phyloP scores from a whole-genome alignment of 2,329 filamentous ascomycete genomes.

The Calonectria naviculata region DNA sequence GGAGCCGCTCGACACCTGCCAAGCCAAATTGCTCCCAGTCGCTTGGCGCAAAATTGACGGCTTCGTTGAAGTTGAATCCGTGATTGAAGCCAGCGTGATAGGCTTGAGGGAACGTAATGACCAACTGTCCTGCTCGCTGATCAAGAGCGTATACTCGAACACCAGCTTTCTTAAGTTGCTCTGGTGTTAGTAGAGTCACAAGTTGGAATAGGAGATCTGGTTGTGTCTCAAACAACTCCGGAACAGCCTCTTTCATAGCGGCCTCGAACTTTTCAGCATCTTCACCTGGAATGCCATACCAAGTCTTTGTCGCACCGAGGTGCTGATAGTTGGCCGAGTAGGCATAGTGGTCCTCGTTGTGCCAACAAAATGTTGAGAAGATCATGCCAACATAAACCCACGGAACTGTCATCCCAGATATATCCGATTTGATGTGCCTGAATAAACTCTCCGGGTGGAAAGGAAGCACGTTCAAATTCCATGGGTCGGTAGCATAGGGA shows the following conservation, averaged over 20 bases:
- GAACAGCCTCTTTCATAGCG: conserved; percentile 94
- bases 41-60: conserved; percentile 94
- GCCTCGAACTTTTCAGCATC: conserved; percentile 95
- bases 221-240: conserved; percentile 96
- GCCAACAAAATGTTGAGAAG: conserved; percentile 99
- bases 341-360: conserved; percentile 97
- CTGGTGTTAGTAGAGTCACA: conserved; percentile 94
- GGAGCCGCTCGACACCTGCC: conserved; percentile 85
- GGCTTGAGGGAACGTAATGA: conserved; percentile 95
- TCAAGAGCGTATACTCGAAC: conserved; percentile 96
- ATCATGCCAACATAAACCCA: conserved; percentile 99
- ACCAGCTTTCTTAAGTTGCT: conserved; percentile 91
- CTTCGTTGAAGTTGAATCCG: conserved; percentile 98
- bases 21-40: conserved; percentile 97
- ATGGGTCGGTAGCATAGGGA: conserved; percentile 87
- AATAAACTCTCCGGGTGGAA: conserved; percentile 93
- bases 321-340: conserved; percentile 99
- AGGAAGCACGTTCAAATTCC: conserved; percentile 95
- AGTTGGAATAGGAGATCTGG: conserved; percentile 96
- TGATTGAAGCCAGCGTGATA: conserved; percentile 99
- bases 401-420: conserved; percentile 98
- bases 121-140: conserved; percentile 93
- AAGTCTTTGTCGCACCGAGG: conserved; percentile 97
- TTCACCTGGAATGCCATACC: conserved; percentile 96
- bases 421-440: conserved; percentile 96